Percentiles rank a stretch among this genome's conserved stretches.
phyloP scores from a whole-genome alignment of 163 green algal species.

The Scenedesmus sp. region DNA sequence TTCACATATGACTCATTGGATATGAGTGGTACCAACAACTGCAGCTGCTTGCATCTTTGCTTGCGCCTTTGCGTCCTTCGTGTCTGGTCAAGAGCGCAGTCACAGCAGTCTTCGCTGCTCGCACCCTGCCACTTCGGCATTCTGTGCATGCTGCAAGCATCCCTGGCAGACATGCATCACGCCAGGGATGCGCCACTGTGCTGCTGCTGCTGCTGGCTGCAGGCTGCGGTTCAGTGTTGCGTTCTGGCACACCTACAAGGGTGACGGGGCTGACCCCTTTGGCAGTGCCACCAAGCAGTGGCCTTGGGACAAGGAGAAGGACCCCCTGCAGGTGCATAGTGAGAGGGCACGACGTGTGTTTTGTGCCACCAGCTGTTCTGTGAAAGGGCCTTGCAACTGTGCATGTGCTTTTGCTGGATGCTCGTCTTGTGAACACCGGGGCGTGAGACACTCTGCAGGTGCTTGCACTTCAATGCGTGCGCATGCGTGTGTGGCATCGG shows the following conservation, averaged over 20 bases:
- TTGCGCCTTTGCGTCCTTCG: no score
- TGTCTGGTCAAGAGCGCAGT: no score
- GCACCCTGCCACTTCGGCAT: no score
- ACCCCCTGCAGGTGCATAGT: conserved; percentile 40
- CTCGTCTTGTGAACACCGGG: no score
- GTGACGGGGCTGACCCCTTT: conserved; percentile 80
- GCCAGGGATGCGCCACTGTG: neutral
- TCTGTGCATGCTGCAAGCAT: neutral
- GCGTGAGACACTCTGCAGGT: no score
- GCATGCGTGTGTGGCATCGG: no score
- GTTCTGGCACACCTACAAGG: conserved; percentile 85
- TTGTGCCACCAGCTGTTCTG: neutral
- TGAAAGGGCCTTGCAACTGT: neutral
- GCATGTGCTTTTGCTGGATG: neutral
- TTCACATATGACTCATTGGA: no score
- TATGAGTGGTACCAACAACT: no score
- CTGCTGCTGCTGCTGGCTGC: neutral
- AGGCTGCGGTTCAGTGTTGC: conserved; percentile 81
- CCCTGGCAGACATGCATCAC: neutral
- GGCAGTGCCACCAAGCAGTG: conserved; percentile 74
- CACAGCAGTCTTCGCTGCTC: no score
- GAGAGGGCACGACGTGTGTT: neutral
- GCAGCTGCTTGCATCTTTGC: no score
- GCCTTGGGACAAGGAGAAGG: conserved; percentile 69
- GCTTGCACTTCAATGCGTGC: no score